phyloP scores from a whole-genome alignment of 306 rosid genomes.

The Quercus rubra region DNA sequence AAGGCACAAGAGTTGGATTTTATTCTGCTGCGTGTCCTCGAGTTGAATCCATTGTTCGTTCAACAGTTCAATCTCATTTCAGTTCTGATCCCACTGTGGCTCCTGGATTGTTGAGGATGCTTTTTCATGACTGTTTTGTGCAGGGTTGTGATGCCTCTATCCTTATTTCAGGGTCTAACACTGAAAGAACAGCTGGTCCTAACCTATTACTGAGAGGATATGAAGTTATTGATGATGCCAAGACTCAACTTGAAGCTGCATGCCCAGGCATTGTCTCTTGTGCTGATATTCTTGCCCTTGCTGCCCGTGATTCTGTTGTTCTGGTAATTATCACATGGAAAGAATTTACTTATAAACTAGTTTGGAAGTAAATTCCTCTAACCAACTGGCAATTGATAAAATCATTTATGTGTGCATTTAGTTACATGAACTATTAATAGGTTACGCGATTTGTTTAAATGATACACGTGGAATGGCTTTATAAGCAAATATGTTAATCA shows the following conservation, averaged over 20 bases:
- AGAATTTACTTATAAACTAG: too few relatives aligned
- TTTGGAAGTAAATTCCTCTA: too few relatives aligned
- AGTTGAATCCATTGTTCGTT: conserved; percentile 42
- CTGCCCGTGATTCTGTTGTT: conserved; percentile 54
- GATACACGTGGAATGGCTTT: too few relatives aligned
- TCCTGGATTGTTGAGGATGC: conserved; percentile 40
- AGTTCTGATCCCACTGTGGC: conserved; percentile 27
- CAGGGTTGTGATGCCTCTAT: conserved; percentile 49
- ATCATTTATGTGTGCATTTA: too few relatives aligned
- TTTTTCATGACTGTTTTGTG: conserved; percentile 53
- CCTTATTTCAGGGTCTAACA: conserved; percentile 24
- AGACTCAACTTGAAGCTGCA: conserved; percentile 40
- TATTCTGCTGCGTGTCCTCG: conserved; percentile 27
- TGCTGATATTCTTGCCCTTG: conserved; percentile 51
- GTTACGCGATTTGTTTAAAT: too few relatives aligned
- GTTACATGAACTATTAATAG: conserved; percentile 36
- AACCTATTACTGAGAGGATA: conserved; percentile 34
- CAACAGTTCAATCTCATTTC: conserved; percentile 32
- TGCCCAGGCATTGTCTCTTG: conserved; percentile 58
- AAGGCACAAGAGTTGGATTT: conserved; percentile 37
- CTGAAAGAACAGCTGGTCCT: conserved; percentile 22
- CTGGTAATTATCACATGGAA: conserved; percentile 28
- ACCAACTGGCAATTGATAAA: too few relatives aligned
- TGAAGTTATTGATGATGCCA: conserved; percentile 48
- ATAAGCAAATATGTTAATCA: too few relatives aligned